Evolutionary conservation across 441 rosid genomes (phyloP), one percentile per base, ranked within the genome.

Genomic region (Populus tomentosa): DNA sequence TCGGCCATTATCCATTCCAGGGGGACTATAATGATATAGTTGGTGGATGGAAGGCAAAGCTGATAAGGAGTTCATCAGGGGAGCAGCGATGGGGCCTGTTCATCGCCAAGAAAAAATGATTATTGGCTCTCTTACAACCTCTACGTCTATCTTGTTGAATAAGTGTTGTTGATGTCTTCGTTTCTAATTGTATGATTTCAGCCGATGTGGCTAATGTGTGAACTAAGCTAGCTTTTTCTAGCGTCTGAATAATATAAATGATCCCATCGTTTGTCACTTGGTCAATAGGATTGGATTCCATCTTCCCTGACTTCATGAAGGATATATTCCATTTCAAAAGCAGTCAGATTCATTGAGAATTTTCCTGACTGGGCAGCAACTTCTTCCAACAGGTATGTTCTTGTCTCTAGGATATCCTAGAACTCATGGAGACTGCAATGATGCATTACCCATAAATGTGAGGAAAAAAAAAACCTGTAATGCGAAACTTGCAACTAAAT

Each of bases 51-150:
- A 97, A 91, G 82, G 89, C 98, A 56, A 94, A 94, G 86, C 87
- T 93, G 84, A 81, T 80, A 53, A 86, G 99, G 85, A 88, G 83
- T 82, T 77, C 91, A 67, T 85, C 92, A 0, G 89, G 93, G 1
- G 98, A 94, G 80, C 99, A 97, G 89, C 73, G 85, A 65, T 96
- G 99, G 99, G 98, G 98, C 36, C 86, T 96, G 69, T 94, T 96
- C 89, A 73, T 93, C 20, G 97, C 99, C 71, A 81, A 85, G 85
- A 89, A 89, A 42, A 74, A 67, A 33, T 80, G 74, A 83, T 71
- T 14, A 26, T 21, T 9, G 50, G 67, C 20, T 33, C 32, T 67
- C 9, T 8, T 67, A 7, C 46, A 40, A 40, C 13, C 14, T 2
- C 38, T 33, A 10, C 24, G 33, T 10, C 13, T 28, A 23, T 7